Conservation (phyloP, 257 asterid species). For the Solanum virginianum region DNA sequence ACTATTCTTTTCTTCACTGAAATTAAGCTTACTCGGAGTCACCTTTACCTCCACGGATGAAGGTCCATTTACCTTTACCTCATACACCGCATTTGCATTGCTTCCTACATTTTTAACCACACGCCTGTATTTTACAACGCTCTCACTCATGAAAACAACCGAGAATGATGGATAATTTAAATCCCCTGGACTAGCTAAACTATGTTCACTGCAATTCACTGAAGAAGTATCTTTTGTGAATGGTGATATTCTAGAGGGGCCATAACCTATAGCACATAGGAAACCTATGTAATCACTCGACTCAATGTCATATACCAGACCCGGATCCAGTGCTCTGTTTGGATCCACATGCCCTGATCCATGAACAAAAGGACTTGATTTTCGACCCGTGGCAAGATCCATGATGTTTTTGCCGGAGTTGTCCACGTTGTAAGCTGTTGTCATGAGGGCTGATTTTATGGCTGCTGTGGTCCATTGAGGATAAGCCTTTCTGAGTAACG, state of each 20-base stretch:
- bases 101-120: constrained; percentile 61
- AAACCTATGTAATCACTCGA: constrained; percentile 27
- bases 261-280: constrained; percentile 55
- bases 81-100: constrained; percentile 24
- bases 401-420: not conserved
- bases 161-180: constrained; percentile 87
- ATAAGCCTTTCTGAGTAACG: constrained; percentile 46
- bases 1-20: constrained; percentile 19
- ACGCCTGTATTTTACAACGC: constrained; percentile 47
- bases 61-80: constrained; percentile 64
- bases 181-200: constrained; percentile 49
- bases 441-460: constrained; percentile 55
- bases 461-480: constrained; percentile 71
- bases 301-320: constrained; percentile 42
- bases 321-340: constrained; percentile 46
- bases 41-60: constrained; percentile 59
- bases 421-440: constrained; percentile 33
- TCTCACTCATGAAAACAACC: constrained; percentile 33
- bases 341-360: constrained; percentile 70
- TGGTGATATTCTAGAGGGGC: constrained; percentile 27
- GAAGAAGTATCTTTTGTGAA: constrained; percentile 24
- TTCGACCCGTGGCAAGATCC: not conserved
- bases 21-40: constrained; percentile 48
- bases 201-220: constrained; percentile 36
- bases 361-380: constrained; percentile 35